Evolutionary conservation across 2,329 filamentous ascomycete genomes (phyloP), one percentile per base, ranked within the genome.

Genomic region (Alternaria tenuissima): DNA sequence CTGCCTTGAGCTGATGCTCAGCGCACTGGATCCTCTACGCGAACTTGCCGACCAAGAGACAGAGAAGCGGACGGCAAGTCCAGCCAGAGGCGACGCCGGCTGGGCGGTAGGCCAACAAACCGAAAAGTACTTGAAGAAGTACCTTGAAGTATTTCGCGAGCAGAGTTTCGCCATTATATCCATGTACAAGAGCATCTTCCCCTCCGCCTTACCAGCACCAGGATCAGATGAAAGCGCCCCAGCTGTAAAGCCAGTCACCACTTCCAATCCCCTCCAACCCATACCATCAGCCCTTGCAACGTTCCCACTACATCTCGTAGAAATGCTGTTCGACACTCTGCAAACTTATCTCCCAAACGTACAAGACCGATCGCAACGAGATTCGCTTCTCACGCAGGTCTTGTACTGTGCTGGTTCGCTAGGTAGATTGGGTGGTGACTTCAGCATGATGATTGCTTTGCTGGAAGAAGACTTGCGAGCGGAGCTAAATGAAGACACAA

Each of bases 131-230:
- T 82, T 99, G 43, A 99, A 98, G 78, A 87, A 94, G 48, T 99
- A 96, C 78, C 92, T 99, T 70, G 95, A 99, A 76, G 93, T 99
- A 28, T 98, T 98, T 77, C 91, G 95, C 53, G 95, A 99, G 79
- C 95, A 99, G 79, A 97, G 92, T 75, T 99, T 99, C 77, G 91
- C 90, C 43, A 96, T 98, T 61, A 88, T 98, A 28, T 96, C 93
- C 59, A 93, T 98, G 85, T 97, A 96, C 79, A 92, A 90, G 71
- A 95, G 91, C 71, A 93, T 98, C 55, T 96, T 96, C 72, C 89
- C 91, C 0, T 83, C 86, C 3, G 84, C 88, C 5, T 65, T 84
- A 4, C 81, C 82, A 7, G 71, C 73, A 0, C 78, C 79, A 5
- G 76, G 73, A 4, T 67, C 72, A 16, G 64, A 71, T 9, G 71